Evolutionary conservation across 2,329 filamentous ascomycete species (phyloP), one percentile per base, ranked within the genome.

Genomic region (Penicillium olsonii): DNA sequence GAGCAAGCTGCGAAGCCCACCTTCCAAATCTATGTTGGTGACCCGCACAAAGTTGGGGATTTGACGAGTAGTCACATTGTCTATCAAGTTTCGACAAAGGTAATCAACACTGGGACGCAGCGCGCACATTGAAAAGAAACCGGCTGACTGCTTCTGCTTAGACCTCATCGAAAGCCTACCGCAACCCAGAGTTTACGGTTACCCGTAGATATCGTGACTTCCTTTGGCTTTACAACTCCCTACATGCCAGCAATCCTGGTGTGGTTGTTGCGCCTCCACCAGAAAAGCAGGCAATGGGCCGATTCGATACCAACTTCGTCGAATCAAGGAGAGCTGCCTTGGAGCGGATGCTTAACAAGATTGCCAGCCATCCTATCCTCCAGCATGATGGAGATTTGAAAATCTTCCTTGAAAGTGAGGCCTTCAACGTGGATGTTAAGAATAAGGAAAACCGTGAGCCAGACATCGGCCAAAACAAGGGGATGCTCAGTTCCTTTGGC

Each of bases 331-430:
- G 94, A 61, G 88, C 91, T 54, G 94, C 94, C 12, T 76, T 99
- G 50, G 94, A 99, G 74, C 90, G 94, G 68, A 99, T 99, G 94
- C 78, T 96, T 46, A 97, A 96, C 81, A 97, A 96, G 78, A 94
- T 85, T 52, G 90, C 92, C 2, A 83, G 85, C 10, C 94, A 99
- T 69, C 87, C 90, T 7, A 88, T 91, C 27, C 78, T 99, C 57
- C 94, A 97, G 68, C 90, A 96, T 63, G 94, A 99, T 66, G 85
- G 83, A 5, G 94, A 99, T 66, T 74, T 99, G 54, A 99, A 99
- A 76, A 84, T 97, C 5, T 99, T 99, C 72, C 77, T 99, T 12
- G 94, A 99, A 73, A 97, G 92, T 67, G 94, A 99, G 63, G 81
- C 91, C 0, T 96, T 99, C 76, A 96, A 91, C 64, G 83, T 96